Conservation (phyloP, 2,329 filamentous ascomycete genomes). For the Botrytis paeoniae region DNA sequence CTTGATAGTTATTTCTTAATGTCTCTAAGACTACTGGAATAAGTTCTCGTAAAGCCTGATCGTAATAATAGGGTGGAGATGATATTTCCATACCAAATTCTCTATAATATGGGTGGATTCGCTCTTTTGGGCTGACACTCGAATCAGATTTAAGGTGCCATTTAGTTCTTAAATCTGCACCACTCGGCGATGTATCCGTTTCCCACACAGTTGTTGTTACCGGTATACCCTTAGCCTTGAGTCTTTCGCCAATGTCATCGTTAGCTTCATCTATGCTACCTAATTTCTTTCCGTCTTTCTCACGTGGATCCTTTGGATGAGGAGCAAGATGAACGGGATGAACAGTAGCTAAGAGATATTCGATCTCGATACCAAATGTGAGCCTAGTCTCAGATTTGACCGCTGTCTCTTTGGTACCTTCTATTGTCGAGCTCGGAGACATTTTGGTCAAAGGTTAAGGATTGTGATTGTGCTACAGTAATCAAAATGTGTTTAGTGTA, state of each 20-base stretch:
- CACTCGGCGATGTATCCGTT: background rate
- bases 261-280: background rate
- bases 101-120: background rate
- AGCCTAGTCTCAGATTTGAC: constrained; percentile 5
- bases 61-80: constrained; percentile 14
- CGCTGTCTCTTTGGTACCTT: background rate
- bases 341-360: constrained; percentile 9
- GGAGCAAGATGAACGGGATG: background rate
- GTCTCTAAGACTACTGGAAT: constrained; percentile 19
- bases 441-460: background rate
- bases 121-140: background rate
- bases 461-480: background rate
- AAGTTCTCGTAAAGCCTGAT: background rate
- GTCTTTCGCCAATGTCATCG: background rate
- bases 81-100: constrained; percentile 4
- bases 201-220: too few species aligned
- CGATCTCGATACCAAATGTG: constrained; percentile 17
- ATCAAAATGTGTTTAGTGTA: background rate
- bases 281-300: background rate
- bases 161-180: background rate
- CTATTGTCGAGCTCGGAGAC: background rate
- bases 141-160: background rate
- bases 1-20: constrained; percentile 23
- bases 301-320: background rate
- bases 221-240: background rate